Percentiles rank a stretch among this genome's conserved stretches.
Conservation (phyloP, 2,329 filamentous ascomycete genomes). For the Chrysoporthe puriensis region DNA sequence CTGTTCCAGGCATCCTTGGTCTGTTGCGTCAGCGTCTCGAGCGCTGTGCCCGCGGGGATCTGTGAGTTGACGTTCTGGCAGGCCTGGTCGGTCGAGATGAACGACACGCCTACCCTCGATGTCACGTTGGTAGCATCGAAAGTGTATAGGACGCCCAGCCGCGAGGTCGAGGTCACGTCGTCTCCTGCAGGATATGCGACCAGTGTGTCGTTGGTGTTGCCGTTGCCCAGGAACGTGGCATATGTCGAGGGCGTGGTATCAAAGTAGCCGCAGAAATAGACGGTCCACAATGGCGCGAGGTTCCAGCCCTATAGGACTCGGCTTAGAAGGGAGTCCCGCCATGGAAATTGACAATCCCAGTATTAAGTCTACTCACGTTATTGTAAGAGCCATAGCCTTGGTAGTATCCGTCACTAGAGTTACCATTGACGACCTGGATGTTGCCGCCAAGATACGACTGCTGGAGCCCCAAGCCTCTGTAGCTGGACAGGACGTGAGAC, state of each 20-base stretch:
- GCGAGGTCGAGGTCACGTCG: constrained; percentile 42
- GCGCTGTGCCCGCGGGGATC: constrained; percentile 50
- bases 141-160: constrained; percentile 57
- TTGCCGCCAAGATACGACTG: constrained; percentile 66
- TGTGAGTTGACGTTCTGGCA: constrained; percentile 62
- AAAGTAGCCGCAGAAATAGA: constrained; percentile 67
- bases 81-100: constrained; percentile 64
- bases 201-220: constrained; percentile 38
- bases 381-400: constrained; percentile 65
- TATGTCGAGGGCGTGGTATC: constrained; percentile 46
- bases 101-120: constrained; percentile 69
- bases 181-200: constrained; percentile 39
- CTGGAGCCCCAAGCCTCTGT: constrained; percentile 61
- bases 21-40: constrained; percentile 49
- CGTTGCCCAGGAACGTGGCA: constrained; percentile 48
- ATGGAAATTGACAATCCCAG: neutral
- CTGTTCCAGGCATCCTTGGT: constrained; percentile 62
- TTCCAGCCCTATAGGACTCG: constrained; percentile 59
- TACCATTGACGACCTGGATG: constrained; percentile 57
- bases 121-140: constrained; percentile 52
- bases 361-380: constrained; percentile 48
- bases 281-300: constrained; percentile 62
- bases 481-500: constrained; percentile 67
- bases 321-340: neutral
- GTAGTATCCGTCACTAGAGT: constrained; percentile 58